These are phyloP conservation scores for Nakazawaea molendinolei DNA, from an alignment of 805 yeast genomes.

Conservation along the genomic window DNA sequence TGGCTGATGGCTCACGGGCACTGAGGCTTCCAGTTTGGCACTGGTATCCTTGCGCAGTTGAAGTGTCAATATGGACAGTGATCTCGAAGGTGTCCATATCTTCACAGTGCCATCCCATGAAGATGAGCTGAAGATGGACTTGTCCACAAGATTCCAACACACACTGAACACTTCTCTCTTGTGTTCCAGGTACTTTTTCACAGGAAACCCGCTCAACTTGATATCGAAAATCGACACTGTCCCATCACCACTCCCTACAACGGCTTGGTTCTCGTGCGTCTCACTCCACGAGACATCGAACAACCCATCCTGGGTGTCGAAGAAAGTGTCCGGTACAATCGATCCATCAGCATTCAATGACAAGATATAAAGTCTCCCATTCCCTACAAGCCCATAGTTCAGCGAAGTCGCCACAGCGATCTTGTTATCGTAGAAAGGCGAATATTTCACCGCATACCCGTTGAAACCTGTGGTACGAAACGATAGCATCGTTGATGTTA, in stretches of 20 bases:
- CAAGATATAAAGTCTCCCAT: conserved; percentile 73
- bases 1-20: conserved; percentile 14
- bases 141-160: conserved; percentile 30
- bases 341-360: conserved; percentile 62
- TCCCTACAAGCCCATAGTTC: conserved; percentile 91
- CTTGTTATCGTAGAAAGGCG: conserved; percentile 87
- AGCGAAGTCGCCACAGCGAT: conserved; percentile 88
- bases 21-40: neutral
- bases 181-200: conserved; percentile 74
- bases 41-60: conserved; percentile 22
- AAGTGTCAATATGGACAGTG: conserved; percentile 51
- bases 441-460: conserved; percentile 83
- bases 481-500: conserved; percentile 45
- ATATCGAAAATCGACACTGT: conserved; percentile 75
- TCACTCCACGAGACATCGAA: conserved; percentile 91
- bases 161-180: conserved; percentile 32
- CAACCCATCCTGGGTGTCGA: conserved; percentile 91
- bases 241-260: conserved; percentile 88
- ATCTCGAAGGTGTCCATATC: conserved; percentile 64
- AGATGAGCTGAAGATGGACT: conserved; percentile 62
- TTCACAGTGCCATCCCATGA: conserved; percentile 93
- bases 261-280: conserved; percentile 77
- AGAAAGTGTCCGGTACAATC: conserved; percentile 46
- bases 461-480: conserved; percentile 74
- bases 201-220: conserved; percentile 60